Percentiles rank a stretch among this genome's conserved stretches.
Evolutionary conservation across 2,329 filamentous ascomycete genomes (phyloP).

Genomic region (Talaromyces funiculosus): DNA sequence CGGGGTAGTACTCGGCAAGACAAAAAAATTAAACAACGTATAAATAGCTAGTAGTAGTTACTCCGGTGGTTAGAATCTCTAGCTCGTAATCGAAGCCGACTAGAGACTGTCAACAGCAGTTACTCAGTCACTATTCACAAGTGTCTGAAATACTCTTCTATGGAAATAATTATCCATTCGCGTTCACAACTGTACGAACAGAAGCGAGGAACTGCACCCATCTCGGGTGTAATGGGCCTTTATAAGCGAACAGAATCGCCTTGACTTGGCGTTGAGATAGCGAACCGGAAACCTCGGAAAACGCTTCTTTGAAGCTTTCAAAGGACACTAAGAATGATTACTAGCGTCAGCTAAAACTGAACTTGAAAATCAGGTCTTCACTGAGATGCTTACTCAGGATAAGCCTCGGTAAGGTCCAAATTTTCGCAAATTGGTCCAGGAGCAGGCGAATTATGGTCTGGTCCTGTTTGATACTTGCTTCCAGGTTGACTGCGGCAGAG

Average conservation of each 20-base stretch:
- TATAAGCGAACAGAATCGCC: slow-evolving; percentile 15
- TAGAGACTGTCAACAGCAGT: not conserved
- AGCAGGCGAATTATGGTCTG: slow-evolving; percentile 19
- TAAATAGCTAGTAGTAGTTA: not conserved
- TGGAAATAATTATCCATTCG: not conserved
- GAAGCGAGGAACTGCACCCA: slow-evolving; percentile 17
- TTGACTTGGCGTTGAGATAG: slow-evolving; percentile 12
- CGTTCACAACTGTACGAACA: not conserved
- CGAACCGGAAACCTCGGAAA: slow-evolving; percentile 6
- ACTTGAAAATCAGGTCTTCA: not conserved
- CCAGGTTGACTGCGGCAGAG: slow-evolving; percentile 2
- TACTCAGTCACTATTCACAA: not conserved
- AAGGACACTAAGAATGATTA: slow-evolving; percentile 2
- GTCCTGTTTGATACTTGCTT: slow-evolving; percentile 14
- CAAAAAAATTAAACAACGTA: not conserved
- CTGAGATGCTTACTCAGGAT: not conserved
- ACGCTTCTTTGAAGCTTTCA: slow-evolving; percentile 14
- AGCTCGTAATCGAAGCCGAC: no score
- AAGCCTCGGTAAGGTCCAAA: slow-evolving; percentile 19
- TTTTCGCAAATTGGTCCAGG: slow-evolving; percentile 20
- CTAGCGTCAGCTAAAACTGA: not conserved
- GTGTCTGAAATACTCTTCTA: not conserved
- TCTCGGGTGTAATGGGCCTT: slow-evolving; percentile 16
- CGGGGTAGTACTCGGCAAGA: not conserved
- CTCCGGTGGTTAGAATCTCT: not conserved